Evolutionary conservation across 2,329 filamentous ascomycete genomes (phyloP).

Genomic region (Xylaria sp.): DNA sequence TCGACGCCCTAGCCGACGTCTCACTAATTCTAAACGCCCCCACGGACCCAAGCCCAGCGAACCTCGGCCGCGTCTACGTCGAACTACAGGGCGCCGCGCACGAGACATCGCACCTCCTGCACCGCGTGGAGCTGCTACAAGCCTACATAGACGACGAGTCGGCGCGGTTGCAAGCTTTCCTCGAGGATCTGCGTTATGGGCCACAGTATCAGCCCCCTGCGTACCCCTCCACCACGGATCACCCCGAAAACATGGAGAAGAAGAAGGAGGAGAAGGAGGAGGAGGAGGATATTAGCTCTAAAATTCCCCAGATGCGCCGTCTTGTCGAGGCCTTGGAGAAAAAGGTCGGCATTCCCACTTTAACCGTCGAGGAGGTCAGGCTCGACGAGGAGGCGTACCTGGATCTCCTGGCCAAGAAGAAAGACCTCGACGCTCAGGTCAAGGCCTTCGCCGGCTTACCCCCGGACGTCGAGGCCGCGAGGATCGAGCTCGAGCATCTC

Average conservation of each 20-base stretch:
- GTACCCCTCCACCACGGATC: slow-evolving; percentile 53
- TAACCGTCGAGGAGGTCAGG: slow-evolving; percentile 62
- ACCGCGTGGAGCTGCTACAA: slow-evolving; percentile 62
- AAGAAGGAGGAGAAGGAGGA: too few species aligned
- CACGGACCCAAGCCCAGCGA: slow-evolving; percentile 36
- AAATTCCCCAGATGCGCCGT: slow-evolving; percentile 70
- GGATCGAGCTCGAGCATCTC: slow-evolving; percentile 71
- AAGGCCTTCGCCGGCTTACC: slow-evolving; percentile 74
- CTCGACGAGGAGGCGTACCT: slow-evolving; percentile 64
- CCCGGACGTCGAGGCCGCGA: slow-evolving; percentile 70
- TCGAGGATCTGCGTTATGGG: slow-evolving; percentile 50
- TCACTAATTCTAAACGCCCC: slow-evolving; percentile 57
- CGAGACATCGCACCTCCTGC: slow-evolving; percentile 60
- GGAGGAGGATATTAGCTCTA: too few species aligned
- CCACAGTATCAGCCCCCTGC: slow-evolving; percentile 57
- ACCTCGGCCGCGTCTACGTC: slow-evolving; percentile 58
- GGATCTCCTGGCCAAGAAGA: slow-evolving; percentile 61
- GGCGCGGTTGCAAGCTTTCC: slow-evolving; percentile 45
- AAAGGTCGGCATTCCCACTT: slow-evolving; percentile 34
- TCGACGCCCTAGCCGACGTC: slow-evolving; percentile 63
- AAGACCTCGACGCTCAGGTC: slow-evolving; percentile 66
- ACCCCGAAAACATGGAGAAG: slow-evolving; percentile 67
- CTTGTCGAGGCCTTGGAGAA: slow-evolving; percentile 52
- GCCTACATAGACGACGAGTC: slow-evolving; percentile 60
- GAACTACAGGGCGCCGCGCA: slow-evolving; percentile 60